A percentile compares a stretch with the other conserved stretches of the same genome.
Evolutionary conservation across 768 basidiomycete species (phyloP).

Genomic region (Stropharia rugosoannulata): DNA sequence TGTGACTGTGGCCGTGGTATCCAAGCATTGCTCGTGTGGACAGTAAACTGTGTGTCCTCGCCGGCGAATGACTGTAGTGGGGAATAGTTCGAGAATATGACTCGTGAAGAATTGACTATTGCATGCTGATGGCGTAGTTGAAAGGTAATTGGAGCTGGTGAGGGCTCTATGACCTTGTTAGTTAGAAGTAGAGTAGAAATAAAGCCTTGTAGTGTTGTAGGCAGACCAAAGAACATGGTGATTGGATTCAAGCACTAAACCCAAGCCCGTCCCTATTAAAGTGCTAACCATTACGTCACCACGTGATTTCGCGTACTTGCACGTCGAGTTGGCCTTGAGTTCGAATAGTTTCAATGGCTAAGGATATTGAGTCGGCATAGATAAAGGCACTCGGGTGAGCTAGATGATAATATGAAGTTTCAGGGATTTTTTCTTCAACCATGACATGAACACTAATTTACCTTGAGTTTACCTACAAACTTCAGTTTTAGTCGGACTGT

Average conservation of each 20-base stretch:
- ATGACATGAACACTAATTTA: too few relatives aligned
- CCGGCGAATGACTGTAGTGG: conserved; percentile 20
- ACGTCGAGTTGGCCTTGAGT: too few relatives aligned
- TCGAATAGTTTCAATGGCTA: too few relatives aligned
- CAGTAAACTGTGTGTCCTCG: conserved; percentile 33
- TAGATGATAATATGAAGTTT: too few relatives aligned
- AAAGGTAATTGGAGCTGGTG: conserved; percentile 45
- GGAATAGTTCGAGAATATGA: conserved; percentile 58
- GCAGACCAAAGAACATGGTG: conserved; percentile 36
- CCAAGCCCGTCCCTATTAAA: too few relatives aligned
- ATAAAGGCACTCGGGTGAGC: too few relatives aligned
- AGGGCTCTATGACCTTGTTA: conserved; percentile 24
- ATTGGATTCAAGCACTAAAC: background rate
- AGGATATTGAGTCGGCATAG: too few relatives aligned
- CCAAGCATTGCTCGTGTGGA: conserved; percentile 37
- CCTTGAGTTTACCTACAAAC: too few relatives aligned
- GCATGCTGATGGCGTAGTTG: conserved; percentile 68
- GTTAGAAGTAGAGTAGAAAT: conserved; percentile 42
- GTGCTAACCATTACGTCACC: too few relatives aligned
- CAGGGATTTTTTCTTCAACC: too few relatives aligned
- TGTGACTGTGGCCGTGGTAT: conserved; percentile 49
- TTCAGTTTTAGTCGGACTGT: too few relatives aligned
- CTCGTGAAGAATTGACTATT: conserved; percentile 48
- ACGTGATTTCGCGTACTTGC: too few relatives aligned
- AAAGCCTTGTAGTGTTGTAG: conserved; percentile 39